Evolutionary conservation across 768 basidiomycete genomes (phyloP).

Genomic region (Rhizopogon rudus): DNA sequence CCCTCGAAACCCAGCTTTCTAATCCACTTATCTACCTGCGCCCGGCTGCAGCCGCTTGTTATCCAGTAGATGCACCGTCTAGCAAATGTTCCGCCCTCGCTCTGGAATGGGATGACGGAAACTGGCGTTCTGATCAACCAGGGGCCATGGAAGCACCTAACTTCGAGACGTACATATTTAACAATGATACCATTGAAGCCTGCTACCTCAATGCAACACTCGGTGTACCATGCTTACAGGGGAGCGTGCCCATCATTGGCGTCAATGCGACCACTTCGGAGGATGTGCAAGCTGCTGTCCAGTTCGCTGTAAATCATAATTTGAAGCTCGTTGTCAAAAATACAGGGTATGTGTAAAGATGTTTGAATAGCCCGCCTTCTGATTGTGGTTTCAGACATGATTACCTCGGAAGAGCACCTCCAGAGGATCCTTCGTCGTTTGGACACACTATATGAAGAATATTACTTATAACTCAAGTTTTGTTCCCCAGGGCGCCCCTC

Average conservation of each 20-base stretch:
- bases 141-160: slow-evolving; percentile 35
- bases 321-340: slow-evolving; percentile 20
- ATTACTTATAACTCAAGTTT: slow-evolving; percentile 28
- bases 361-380: background rate
- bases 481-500: slow-evolving; percentile 26
- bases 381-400: slow-evolving; percentile 3
- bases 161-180: slow-evolving; percentile 29
- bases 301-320: slow-evolving; percentile 12
- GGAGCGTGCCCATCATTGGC: slow-evolving; percentile 14
- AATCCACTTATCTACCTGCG: slow-evolving; percentile 38
- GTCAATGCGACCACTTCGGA: slow-evolving; percentile 15
- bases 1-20: slow-evolving; percentile 33
- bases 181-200: slow-evolving; percentile 41
- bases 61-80: slow-evolving; percentile 27
- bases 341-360: slow-evolving; percentile 11
- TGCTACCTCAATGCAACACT: slow-evolving; percentile 28
- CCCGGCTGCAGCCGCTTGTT: slow-evolving; percentile 38
- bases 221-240: slow-evolving; percentile 16
- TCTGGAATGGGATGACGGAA: slow-evolving; percentile 24
- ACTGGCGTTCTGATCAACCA: slow-evolving; percentile 36
- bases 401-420: slow-evolving; percentile 35
- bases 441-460: slow-evolving; percentile 37
- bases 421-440: slow-evolving; percentile 33
- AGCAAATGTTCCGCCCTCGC: slow-evolving; percentile 33
- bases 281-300: slow-evolving; percentile 17